Percentiles rank a stretch among this genome's conserved stretches.
Conservation (phyloP, 768 basidiomycete genomes). For the Zangia roseola region DNA sequence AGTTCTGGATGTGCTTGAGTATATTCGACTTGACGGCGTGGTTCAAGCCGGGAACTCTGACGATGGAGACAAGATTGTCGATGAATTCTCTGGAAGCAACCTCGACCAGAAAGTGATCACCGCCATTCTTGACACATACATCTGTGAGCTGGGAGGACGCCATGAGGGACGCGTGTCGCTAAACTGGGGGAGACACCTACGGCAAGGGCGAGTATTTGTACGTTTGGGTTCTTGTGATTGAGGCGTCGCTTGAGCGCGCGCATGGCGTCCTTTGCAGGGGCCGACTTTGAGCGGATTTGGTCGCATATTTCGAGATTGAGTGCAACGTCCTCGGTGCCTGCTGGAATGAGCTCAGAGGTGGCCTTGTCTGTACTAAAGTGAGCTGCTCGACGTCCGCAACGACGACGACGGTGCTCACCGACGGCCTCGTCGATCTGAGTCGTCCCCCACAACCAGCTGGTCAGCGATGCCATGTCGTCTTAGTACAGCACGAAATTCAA, state of each 20-base stretch:
- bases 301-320: constrained; percentile 95
- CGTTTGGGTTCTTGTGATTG: constrained; percentile 94
- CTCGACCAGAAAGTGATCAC: constrained; percentile 85
- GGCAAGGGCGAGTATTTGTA: constrained; percentile 81
- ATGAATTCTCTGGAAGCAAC: constrained; percentile 89
- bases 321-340: constrained; percentile 86
- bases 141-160: constrained; percentile 68
- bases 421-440: constrained; percentile 82
- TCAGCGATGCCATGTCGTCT: constrained; percentile 54
- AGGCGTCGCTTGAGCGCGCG: constrained; percentile 83
- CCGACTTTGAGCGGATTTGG: constrained; percentile 90
- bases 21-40: constrained; percentile 81
- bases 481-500: constrained; percentile 10
- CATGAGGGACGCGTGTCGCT: constrained; percentile 2
- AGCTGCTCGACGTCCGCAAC: constrained; percentile 6
- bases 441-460: constrained; percentile 76
- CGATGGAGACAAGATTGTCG: constrained; percentile 87
- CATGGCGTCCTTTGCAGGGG: constrained; percentile 83
- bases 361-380: constrained; percentile 74
- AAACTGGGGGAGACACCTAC: constrained; percentile 47
- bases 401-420: constrained; percentile 46
- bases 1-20: constrained; percentile 83
- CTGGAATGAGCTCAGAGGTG: constrained; percentile 86
- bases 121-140: constrained; percentile 94
- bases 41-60: constrained; percentile 75